These are phyloP conservation scores for Ensete ventricosum DNA, from an alignment of 176 grass and related monocot genomes.

Conservation along the genomic window DNA sequence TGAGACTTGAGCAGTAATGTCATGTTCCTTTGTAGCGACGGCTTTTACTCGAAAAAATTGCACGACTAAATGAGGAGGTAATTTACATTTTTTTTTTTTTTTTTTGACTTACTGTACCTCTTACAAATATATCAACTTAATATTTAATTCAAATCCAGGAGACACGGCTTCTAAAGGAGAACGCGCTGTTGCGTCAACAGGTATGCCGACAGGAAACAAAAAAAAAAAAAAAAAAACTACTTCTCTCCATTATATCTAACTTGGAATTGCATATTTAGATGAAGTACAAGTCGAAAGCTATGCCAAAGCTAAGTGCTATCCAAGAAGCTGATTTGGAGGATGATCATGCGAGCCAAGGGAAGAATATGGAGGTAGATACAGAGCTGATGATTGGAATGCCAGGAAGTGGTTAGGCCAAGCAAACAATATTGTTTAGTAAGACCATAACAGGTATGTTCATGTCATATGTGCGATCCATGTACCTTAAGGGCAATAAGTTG, in stretches of 20 bases:
- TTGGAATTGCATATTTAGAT: not conserved
- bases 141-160: conserved; percentile 27
- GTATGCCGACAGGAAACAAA: not conserved
- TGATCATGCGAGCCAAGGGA: not conserved
- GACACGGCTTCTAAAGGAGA: conserved; percentile 46
- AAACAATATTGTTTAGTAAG: not conserved
- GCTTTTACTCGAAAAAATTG: conserved; percentile 48
- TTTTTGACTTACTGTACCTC: not conserved
- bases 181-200: conserved; percentile 41
- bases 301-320: conserved; percentile 19
- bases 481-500: not conserved
- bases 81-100: not conserved
- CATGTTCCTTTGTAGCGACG: conserved; percentile 36
- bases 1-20: not conserved
- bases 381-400: conserved; percentile 52
- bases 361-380: conserved; percentile 52
- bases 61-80: conserved; percentile 61
- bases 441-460: not conserved
- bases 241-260: not conserved
- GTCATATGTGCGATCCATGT: not conserved
- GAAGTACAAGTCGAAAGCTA: conserved; percentile 26
- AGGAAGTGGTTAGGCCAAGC: conserved; percentile 12
- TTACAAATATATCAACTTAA: not conserved
- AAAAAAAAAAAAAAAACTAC: not conserved
- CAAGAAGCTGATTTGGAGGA: not conserved